Conservation (phyloP, 805 yeast species). For the Saturnispora saitoi region DNA sequence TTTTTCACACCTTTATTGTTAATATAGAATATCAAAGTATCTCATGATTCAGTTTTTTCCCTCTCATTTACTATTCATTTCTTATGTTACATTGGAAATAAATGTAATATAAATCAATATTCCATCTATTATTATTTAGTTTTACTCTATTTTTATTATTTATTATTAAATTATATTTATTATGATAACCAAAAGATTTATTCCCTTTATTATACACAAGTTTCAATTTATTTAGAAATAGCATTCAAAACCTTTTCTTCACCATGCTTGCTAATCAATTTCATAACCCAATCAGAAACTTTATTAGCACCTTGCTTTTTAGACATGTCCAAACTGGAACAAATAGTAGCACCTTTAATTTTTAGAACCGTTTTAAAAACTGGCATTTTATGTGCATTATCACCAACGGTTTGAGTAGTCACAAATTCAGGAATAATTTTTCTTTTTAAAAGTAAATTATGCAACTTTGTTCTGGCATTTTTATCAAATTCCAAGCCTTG, state of each 20-base stretch:
- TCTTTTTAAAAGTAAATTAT: slow-evolving; percentile 1
- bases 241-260: slow-evolving; percentile 5
- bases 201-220: not conserved
- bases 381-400: slow-evolving; percentile 11
- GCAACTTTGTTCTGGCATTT: slow-evolving; percentile 8
- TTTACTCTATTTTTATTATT: slow-evolving; percentile 1
- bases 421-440: slow-evolving; percentile 28
- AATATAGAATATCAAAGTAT: slow-evolving; percentile 3
- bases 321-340: slow-evolving; percentile 27
- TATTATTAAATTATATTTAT: slow-evolving; percentile 5
- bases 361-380: slow-evolving; percentile 22
- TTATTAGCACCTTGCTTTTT: slow-evolving; percentile 33
- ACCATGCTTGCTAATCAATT: slow-evolving; percentile 3
- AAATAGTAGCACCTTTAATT: slow-evolving; percentile 28
- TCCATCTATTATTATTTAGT: slow-evolving; percentile 4
- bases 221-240: not conserved
- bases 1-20: not conserved
- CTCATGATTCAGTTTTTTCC: not conserved
- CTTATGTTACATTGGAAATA: not conserved
- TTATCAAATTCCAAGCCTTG: slow-evolving; percentile 2
- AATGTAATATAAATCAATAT: not conserved
- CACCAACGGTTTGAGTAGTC: not conserved
- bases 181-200: not conserved
- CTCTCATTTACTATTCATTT: slow-evolving; percentile 3
- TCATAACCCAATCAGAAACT: slow-evolving; percentile 31